Conservation (phyloP, 352 stramenopile species). For the Stephanocyclus meneghinianus region DNA sequence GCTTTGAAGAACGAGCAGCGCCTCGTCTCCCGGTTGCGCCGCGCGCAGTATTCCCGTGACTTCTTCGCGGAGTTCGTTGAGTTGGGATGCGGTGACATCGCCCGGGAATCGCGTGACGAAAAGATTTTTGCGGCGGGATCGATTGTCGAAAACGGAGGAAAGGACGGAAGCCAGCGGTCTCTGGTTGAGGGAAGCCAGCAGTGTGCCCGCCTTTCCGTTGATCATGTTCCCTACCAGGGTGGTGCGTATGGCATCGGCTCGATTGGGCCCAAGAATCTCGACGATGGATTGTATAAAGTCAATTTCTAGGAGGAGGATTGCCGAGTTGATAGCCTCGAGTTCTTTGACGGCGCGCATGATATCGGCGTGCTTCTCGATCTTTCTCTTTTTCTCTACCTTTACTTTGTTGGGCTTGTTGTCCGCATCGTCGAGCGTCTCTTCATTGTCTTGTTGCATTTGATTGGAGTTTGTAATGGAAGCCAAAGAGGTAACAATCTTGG, state of each 20-base stretch:
- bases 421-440: slow-evolving; percentile 3
- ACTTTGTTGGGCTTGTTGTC: background rate
- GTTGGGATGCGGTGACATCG: slow-evolving; percentile 79
- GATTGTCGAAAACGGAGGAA: slow-evolving; percentile 21
- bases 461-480: background rate
- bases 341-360: slow-evolving; percentile 58
- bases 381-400: slow-evolving; percentile 6
- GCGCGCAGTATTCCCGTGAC: slow-evolving; percentile 79
- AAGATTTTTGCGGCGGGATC: slow-evolving; percentile 43
- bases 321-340: slow-evolving; percentile 51
- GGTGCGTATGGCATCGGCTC: slow-evolving; percentile 57
- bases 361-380: slow-evolving; percentile 40
- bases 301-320: slow-evolving; percentile 67
- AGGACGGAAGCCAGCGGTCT: slow-evolving; percentile 66
- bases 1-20: slow-evolving; percentile 79
- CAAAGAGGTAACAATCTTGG: slow-evolving; percentile 5
- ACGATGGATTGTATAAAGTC: slow-evolving; percentile 70
- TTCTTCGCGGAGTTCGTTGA: slow-evolving; percentile 80
- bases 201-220: slow-evolving; percentile 48
- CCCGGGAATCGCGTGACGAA: slow-evolving; percentile 81
- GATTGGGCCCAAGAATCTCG: slow-evolving; percentile 61
- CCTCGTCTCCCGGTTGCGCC: slow-evolving; percentile 77
- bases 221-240: slow-evolving; percentile 68
- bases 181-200: slow-evolving; percentile 67
- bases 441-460: slow-evolving; percentile 18